Percentiles rank a stretch among this genome's conserved stretches.
These are phyloP conservation scores for Cercospora sojina DNA, from an alignment of 2,329 filamentous ascomycete species.

Conservation along the genomic window DNA sequence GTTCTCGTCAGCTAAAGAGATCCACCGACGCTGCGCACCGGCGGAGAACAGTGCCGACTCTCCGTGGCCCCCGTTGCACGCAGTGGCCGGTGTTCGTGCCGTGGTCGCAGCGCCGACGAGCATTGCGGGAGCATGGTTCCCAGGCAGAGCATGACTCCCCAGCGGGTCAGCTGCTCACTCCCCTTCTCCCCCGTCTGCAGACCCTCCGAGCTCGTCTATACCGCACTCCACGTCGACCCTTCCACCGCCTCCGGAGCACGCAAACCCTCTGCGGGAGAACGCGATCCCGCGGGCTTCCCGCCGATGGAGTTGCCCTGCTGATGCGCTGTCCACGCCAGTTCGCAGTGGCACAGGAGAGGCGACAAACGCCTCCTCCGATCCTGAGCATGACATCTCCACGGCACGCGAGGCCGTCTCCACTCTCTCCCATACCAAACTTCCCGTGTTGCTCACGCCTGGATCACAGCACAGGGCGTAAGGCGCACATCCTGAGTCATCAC, in stretches of 20 bases:
- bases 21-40: neutral
- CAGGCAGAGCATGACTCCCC: neutral
- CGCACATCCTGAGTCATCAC: neutral
- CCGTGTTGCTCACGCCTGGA: neutral
- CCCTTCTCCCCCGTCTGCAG: neutral
- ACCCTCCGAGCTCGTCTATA: neutral
- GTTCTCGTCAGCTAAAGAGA: neutral
- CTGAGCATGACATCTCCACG: conserved; percentile 5
- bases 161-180: neutral
- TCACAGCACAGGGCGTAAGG: neutral
- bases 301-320: neutral
- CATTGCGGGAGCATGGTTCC: neutral
- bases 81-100: neutral
- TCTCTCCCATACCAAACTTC: neutral
- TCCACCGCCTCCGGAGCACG: neutral
- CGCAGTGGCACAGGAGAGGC: neutral
- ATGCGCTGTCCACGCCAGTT: neutral
- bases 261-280: neutral
- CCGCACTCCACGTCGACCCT: neutral
- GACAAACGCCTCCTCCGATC: neutral
- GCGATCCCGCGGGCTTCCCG: neutral
- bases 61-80: neutral
- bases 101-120: neutral
- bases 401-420: neutral
- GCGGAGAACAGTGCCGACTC: too few relatives aligned